These are phyloP conservation scores for Candida pini DNA, from an alignment of 805 yeast genomes.

Conservation along the genomic window DNA sequence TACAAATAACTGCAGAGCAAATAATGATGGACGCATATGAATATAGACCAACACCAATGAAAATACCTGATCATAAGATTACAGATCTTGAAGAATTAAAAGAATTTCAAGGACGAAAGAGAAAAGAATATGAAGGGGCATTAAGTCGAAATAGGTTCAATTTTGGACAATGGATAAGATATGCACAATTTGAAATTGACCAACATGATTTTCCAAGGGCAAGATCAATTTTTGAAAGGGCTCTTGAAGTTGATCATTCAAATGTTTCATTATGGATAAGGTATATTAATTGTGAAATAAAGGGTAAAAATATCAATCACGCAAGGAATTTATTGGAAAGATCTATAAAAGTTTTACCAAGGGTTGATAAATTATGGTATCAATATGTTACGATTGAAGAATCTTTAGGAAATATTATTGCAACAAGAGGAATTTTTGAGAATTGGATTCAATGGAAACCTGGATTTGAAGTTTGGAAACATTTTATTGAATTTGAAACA, in stretches of 20 bases:
- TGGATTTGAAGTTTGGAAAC: constrained; percentile 57
- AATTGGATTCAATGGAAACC: constrained; percentile 85
- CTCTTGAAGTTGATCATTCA: constrained; percentile 67
- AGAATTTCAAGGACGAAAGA: constrained; percentile 67
- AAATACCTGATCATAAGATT: constrained; percentile 42
- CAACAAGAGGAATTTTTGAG: constrained; percentile 61
- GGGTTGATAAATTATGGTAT: constrained; percentile 83
- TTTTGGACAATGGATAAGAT: constrained; percentile 84
- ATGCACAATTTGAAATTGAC: constrained; percentile 81
- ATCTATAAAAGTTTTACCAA: constrained; percentile 67
- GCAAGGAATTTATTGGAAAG: constrained; percentile 82
- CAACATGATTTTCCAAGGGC: constrained; percentile 77
- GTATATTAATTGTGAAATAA: constrained; percentile 74
- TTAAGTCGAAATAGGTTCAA: constrained; percentile 77
- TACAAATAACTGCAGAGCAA: constrained; percentile 61
- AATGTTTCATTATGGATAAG: constrained; percentile 82
- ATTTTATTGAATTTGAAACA: constrained; percentile 67
- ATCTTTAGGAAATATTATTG: constrained; percentile 54
- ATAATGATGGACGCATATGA: constrained; percentile 59
- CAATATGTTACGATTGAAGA: constrained; percentile 80
- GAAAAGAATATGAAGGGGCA: constrained; percentile 84
- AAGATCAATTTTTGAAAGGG: constrained; percentile 83
- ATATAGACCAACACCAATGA: constrained; percentile 34
- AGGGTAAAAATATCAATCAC: constrained; percentile 70
- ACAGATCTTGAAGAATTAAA: constrained; percentile 75